These are phyloP conservation scores for Tuber indicum DNA, from an alignment of 495 filamentous ascomycete species.

Conservation along the genomic window DNA sequence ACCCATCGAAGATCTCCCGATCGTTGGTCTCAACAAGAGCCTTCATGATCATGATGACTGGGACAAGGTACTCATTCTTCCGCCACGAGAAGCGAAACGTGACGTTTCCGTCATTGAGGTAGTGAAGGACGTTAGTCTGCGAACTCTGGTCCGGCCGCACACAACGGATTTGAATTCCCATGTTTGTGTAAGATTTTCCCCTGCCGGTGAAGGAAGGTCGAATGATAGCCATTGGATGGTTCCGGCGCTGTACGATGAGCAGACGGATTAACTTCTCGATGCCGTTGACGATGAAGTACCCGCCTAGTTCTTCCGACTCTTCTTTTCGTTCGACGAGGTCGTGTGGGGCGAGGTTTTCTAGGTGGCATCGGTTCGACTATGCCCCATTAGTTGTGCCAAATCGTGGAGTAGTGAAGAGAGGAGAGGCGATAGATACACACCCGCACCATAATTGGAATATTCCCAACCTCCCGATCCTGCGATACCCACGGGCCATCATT, in stretches of 20 bases:
- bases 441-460: constrained; percentile 87
- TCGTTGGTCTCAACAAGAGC: constrained; percentile 94
- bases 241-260: constrained; percentile 77
- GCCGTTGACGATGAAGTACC: constrained; percentile 88
- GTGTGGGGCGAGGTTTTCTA: constrained; percentile 73
- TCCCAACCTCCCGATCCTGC: constrained; percentile 72
- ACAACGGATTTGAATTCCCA: constrained; percentile 81
- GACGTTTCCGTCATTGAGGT: constrained; percentile 88
- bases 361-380: constrained; percentile 80
- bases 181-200: constrained; percentile 78
- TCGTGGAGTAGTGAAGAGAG: background rate
- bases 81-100: constrained; percentile 97
- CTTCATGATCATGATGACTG: constrained; percentile 93
- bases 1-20: constrained; percentile 83
- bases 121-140: constrained; percentile 94
- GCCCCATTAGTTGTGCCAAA: constrained; percentile 20
- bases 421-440: constrained; percentile 45
- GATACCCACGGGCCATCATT: constrained; percentile 80
- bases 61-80: constrained; percentile 90
- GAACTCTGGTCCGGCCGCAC: constrained; percentile 94
- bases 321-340: constrained; percentile 69
- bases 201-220: constrained; percentile 80
- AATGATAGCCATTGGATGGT: constrained; percentile 89
- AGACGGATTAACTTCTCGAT: constrained; percentile 94
- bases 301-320: constrained; percentile 81